Evolutionary conservation across 345 rosid genomes (phyloP).

Genomic region (Aethionema arabicum): DNA sequence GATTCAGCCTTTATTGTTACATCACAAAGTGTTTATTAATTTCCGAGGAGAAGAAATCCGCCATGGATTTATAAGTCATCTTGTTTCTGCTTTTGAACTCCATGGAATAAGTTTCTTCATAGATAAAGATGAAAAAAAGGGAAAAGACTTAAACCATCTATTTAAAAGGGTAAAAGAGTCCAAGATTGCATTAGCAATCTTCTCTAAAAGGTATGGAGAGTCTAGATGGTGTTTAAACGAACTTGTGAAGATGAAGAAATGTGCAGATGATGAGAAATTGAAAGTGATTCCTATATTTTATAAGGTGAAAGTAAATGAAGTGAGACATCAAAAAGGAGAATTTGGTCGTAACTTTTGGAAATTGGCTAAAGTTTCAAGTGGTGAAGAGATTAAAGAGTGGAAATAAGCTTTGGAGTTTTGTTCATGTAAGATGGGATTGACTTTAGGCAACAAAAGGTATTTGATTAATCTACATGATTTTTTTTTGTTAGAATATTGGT

Average conservation of each 20-base stretch:
- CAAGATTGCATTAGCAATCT: background rate
- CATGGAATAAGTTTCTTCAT: background rate
- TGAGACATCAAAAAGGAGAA: conserved; percentile 3
- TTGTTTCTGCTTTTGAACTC: background rate
- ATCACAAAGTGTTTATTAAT: background rate
- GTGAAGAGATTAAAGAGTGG: conserved; percentile 15
- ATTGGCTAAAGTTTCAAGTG: conserved; percentile 8
- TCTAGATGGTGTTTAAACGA: conserved; percentile 12
- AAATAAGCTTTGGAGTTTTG: conserved; percentile 17
- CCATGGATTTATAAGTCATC: conserved; percentile 14
- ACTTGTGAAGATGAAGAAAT: conserved; percentile 2
- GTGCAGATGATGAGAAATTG: background rate
- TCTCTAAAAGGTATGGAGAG: background rate
- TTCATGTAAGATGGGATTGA: conserved; percentile 4
- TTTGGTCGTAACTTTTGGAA: conserved; percentile 15
- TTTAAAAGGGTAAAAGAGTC: conserved; percentile 18
- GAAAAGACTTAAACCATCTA: conserved; percentile 2
- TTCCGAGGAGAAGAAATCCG: conserved; percentile 20
- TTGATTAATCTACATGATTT: background rate
- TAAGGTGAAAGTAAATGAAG: conserved; percentile 12
- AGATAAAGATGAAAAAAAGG: conserved; percentile 16
- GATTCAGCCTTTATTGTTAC: background rate
- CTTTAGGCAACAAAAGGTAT: conserved; percentile 14
- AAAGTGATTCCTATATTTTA: conserved; percentile 5
- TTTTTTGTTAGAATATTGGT: background rate